Conservation (phyloP, 1,284 basidiomycete species). For the Ceratobasidium papillatum region DNA sequence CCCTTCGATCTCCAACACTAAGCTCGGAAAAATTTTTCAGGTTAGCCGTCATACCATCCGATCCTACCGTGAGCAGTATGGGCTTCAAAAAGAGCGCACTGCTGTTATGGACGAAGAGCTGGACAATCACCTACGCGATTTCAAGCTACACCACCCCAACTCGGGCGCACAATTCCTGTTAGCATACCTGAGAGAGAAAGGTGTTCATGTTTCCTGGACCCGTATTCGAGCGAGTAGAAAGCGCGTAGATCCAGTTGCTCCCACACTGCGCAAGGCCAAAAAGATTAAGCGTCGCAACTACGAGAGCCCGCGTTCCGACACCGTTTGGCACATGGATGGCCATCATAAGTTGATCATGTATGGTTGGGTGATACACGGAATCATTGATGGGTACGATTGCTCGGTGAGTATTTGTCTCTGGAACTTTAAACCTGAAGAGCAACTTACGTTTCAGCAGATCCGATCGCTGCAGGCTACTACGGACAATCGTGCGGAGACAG, state of each 20-base stretch:
- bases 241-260: background rate
- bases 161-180: constrained; percentile 46
- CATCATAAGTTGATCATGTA: constrained; percentile 62
- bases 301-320: constrained; percentile 52
- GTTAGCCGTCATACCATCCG: background rate
- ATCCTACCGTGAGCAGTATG: background rate
- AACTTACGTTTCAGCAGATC: background rate
- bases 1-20: background rate
- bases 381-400: constrained; percentile 57
- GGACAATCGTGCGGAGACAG: background rate
- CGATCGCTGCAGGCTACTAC: background rate
- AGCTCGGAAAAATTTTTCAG: background rate
- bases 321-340: constrained; percentile 60
- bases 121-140: constrained; percentile 22
- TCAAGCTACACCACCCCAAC: constrained; percentile 46
- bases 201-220: constrained; percentile 44
- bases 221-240: constrained; percentile 19
- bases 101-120: constrained; percentile 23
- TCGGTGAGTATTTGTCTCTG: constrained; percentile 50
- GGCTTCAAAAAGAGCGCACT: background rate
- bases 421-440: background rate
- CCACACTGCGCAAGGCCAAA: background rate
- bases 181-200: constrained; percentile 44
- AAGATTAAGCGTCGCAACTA: constrained; percentile 51
- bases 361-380: constrained; percentile 62